A percentile compares a stretch with the other conserved stretches of the same genome.
Conservation (phyloP, 352 stramenopile species). For the Phytophthora hybrid region DNA sequence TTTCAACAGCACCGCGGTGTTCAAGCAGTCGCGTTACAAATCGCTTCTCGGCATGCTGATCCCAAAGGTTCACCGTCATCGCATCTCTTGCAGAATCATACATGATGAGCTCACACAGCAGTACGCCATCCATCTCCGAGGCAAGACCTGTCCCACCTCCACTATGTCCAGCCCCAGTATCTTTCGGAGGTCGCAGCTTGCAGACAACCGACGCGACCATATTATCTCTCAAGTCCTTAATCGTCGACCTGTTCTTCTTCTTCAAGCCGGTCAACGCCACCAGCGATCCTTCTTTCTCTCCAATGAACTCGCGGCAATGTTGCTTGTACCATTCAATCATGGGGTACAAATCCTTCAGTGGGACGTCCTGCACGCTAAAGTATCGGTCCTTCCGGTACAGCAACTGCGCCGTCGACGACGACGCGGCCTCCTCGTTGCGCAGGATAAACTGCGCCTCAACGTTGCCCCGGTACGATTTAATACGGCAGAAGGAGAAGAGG, state of each 20-base stretch:
- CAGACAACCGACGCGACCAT: conserved; percentile 64
- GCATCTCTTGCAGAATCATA: conserved; percentile 42
- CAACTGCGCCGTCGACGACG: conserved; percentile 58
- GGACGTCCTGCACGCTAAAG: conserved; percentile 63
- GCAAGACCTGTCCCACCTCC: conserved; percentile 1
- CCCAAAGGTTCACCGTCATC: conserved; percentile 71
- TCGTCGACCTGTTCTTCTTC: conserved; percentile 30
- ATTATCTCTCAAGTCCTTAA: conserved; percentile 64
- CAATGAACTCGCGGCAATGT: conserved; percentile 53
- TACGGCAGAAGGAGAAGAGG: conserved; percentile 55
- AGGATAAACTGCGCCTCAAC: conserved; percentile 62
- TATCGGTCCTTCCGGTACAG: conserved; percentile 68
- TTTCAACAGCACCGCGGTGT: conserved; percentile 46
- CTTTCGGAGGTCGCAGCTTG: conserved; percentile 31
- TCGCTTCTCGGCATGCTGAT: conserved; percentile 64
- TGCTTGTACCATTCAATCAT: conserved; percentile 81
- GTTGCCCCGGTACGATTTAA: conserved; percentile 59
- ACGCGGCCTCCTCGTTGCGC: conserved; percentile 27
- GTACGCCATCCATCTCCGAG: conserved; percentile 49
- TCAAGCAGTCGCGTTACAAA: conserved; percentile 52
- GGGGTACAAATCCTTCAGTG: conserved; percentile 59
- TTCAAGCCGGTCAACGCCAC: not conserved
- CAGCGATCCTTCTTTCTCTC: conserved; percentile 2
- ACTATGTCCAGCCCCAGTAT: not conserved
- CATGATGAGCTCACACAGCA: conserved; percentile 63